Conservation (phyloP, 2,329 filamentous ascomycete genomes). For the Monilinia polystroma region DNA sequence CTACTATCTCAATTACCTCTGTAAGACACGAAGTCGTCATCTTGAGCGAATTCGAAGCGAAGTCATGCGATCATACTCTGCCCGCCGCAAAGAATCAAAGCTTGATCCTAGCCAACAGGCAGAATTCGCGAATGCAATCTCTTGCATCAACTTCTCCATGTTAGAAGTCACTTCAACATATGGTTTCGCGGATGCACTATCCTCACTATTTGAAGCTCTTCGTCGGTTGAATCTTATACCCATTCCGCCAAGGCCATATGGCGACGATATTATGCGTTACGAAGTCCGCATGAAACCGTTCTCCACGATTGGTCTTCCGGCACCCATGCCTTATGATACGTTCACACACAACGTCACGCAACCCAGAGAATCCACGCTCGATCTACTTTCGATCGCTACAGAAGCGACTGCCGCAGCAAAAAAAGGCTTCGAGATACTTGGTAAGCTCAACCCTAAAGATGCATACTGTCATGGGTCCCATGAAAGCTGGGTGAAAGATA, state of each 20-base stretch:
- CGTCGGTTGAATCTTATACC: slow-evolving; percentile 42
- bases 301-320: slow-evolving; percentile 56
- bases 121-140: slow-evolving; percentile 48
- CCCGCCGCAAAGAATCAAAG: slow-evolving; percentile 23
- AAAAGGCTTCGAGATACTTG: slow-evolving; percentile 56
- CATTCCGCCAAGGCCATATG: slow-evolving; percentile 50
- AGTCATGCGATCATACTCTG: slow-evolving; percentile 43
- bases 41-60: slow-evolving; percentile 72
- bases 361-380: slow-evolving; percentile 40
- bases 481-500: slow-evolving; percentile 59
- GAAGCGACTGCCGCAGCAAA: slow-evolving; percentile 44
- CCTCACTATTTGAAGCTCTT: slow-evolving; percentile 55
- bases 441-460: slow-evolving; percentile 51
- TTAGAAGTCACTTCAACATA: slow-evolving; percentile 64
- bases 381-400: slow-evolving; percentile 41
- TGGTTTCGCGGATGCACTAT: slow-evolving; percentile 51
- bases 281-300: slow-evolving; percentile 73
- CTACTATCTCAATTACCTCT: slow-evolving; percentile 77
- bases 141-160: slow-evolving; percentile 59
- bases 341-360: slow-evolving; percentile 49
- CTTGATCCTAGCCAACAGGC: slow-evolving; percentile 38
- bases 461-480: slow-evolving; percentile 58
- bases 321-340: slow-evolving; percentile 55
- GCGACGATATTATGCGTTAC: slow-evolving; percentile 57
- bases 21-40: slow-evolving; percentile 61